Conservation (phyloP, 345 rosid species). For the Eutrema japonicum region DNA sequence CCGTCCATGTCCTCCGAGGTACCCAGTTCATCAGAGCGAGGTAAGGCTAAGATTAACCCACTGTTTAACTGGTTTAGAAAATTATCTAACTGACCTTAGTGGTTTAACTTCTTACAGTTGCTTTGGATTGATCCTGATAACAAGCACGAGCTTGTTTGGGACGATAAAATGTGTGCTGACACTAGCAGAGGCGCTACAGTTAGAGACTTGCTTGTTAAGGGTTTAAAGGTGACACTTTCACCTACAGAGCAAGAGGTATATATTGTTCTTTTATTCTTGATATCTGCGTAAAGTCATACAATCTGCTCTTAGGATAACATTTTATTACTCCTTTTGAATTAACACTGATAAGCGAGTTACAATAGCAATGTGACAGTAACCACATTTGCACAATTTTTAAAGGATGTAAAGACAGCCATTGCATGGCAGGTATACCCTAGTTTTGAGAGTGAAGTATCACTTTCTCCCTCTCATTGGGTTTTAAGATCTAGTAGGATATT, state of each 20-base stretch:
- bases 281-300: constrained; percentile 19
- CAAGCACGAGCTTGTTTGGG: constrained; percentile 97
- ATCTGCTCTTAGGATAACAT: neutral
- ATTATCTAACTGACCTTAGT: constrained; percentile 11
- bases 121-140: constrained; percentile 95
- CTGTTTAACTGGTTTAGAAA: constrained; percentile 13
- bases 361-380: constrained; percentile 1
- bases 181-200: constrained; percentile 93
- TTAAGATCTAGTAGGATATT: constrained; percentile 12
- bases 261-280: constrained; percentile 16
- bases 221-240: constrained; percentile 77
- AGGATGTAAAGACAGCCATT: neutral
- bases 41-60: constrained; percentile 43
- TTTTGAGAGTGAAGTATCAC: constrained; percentile 23
- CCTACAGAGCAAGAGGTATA: constrained; percentile 85
- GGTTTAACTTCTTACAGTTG: constrained; percentile 57
- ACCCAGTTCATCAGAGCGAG: constrained; percentile 82
- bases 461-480: neutral
- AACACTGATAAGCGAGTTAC: constrained; percentile 20
- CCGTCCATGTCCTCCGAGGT: constrained; percentile 86
- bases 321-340: constrained; percentile 1
- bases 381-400: constrained; percentile 21
- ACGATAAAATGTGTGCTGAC: constrained; percentile 97
- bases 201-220: constrained; percentile 82
- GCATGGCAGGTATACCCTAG: constrained; percentile 1